Conservation (phyloP, 768 basidiomycete genomes). For the Lentinula detonsa region DNA sequence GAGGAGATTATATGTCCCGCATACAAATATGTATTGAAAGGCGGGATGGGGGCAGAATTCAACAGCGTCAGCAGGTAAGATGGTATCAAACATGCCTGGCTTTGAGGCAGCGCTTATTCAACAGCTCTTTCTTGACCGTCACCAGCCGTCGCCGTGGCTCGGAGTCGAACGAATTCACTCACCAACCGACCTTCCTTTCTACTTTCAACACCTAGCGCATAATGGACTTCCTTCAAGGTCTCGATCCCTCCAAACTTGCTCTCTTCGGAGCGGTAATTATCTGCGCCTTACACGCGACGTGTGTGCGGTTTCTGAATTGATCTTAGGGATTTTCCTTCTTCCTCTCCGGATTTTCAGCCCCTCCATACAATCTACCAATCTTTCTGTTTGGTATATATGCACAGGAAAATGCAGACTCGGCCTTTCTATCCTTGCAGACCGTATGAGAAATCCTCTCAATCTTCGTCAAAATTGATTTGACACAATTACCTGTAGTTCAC, state of each 20-base stretch:
- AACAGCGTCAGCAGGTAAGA: conserved; percentile 82
- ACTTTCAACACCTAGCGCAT: conserved; percentile 6
- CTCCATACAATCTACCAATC: conserved; percentile 77
- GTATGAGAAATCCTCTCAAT: conserved; percentile 28
- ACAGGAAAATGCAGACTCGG: conserved; percentile 58
- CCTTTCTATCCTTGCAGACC: conserved; percentile 54
- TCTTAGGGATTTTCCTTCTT: conserved; percentile 51
- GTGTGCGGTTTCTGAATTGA: not conserved
- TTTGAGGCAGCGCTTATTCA: not conserved
- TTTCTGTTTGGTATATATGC: conserved; percentile 74
- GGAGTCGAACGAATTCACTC: not conserved
- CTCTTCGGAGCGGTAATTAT: conserved; percentile 53
- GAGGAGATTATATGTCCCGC: conserved; percentile 86
- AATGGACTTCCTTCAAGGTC: conserved; percentile 64
- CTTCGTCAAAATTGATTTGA: not conserved
- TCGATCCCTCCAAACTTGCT: conserved; percentile 70
- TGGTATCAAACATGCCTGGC: conserved; percentile 31
- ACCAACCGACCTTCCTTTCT: not conserved
- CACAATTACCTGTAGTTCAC: conserved; percentile 47
- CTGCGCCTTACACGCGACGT: not conserved
- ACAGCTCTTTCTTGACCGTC: not conserved
- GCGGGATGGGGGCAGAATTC: conserved; percentile 81
- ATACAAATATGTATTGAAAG: conserved; percentile 62
- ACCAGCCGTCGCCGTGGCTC: not conserved
- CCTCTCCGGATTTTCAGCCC: conserved; percentile 42